Percentiles rank a stretch among this genome's conserved stretches.
These are phyloP conservation scores for Ophiocordyceps australis DNA, from an alignment of 2,329 filamentous ascomycete genomes.

Conservation along the genomic window DNA sequence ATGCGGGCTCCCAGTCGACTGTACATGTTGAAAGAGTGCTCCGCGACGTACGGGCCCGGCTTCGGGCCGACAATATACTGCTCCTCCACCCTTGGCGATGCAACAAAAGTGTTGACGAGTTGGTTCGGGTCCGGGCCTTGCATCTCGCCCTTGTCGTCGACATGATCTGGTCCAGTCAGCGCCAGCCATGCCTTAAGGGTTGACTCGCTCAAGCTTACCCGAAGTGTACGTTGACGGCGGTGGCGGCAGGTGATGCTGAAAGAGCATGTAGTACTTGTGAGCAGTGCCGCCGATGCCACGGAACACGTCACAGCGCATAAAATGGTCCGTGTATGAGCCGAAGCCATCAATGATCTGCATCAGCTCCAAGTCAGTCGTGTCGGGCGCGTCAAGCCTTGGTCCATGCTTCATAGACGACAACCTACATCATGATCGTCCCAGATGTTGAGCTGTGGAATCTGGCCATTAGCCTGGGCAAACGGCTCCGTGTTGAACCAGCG, in stretches of 20 bases:
- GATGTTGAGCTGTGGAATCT: slow-evolving; percentile 91
- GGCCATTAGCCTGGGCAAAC: slow-evolving; percentile 71
- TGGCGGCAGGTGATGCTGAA: slow-evolving; percentile 85
- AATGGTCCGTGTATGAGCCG: slow-evolving; percentile 82
- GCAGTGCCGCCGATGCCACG: slow-evolving; percentile 79
- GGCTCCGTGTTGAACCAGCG: slow-evolving; percentile 66
- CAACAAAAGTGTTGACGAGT: slow-evolving; percentile 56
- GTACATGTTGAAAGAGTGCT: slow-evolving; percentile 76
- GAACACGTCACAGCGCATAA: slow-evolving; percentile 87
- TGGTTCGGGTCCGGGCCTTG: slow-evolving; percentile 52
- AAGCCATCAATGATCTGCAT: slow-evolving; percentile 72
- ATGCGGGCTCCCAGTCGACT: slow-evolving; percentile 67
- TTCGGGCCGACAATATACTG: slow-evolving; percentile 65
- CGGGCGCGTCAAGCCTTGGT: no score
- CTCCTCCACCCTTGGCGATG: slow-evolving; percentile 33
- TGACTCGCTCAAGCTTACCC: slow-evolving; percentile 19
- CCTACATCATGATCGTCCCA: slow-evolving; percentile 87
- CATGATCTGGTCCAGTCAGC: slow-evolving; percentile 2
- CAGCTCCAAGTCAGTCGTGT: slow-evolving; percentile 19
- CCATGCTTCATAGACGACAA: no score
- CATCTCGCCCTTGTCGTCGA: slow-evolving; percentile 11
- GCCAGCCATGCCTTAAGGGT: neutral
- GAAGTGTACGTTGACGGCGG: slow-evolving; percentile 75
- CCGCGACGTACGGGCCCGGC: slow-evolving; percentile 75
- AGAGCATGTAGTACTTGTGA: slow-evolving; percentile 96